Conservation (phyloP, 176 grass and related monocot genomes). For the Luzula sylvatica region DNA sequence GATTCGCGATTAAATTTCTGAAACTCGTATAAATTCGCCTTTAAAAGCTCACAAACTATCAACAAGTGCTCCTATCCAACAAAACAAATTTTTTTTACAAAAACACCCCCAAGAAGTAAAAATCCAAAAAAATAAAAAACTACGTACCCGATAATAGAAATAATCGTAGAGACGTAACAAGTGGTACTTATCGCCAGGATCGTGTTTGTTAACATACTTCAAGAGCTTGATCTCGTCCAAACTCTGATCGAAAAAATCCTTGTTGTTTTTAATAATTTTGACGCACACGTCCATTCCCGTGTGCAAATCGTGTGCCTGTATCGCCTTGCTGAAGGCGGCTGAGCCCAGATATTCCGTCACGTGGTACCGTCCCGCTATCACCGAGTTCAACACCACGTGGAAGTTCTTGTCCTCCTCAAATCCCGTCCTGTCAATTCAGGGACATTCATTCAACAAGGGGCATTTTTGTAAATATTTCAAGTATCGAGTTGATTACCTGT, state of each 20-base stretch:
- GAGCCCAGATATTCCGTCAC: conserved; percentile 96
- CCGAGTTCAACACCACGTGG: conserved; percentile 89
- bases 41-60: conserved; percentile 99
- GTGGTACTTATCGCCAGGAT: conserved; percentile 88
- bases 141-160: conserved; percentile 88
- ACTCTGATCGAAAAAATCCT: conserved; percentile 99
- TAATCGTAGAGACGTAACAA: conserved; percentile 95
- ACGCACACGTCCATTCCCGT: conserved; percentile 99
- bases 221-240: conserved; percentile 99
- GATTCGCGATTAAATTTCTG: conserved; percentile 99
- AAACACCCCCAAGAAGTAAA: neutral
- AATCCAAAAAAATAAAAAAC: conserved; percentile 2
- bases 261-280: conserved; percentile 99
- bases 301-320: conserved; percentile 97
- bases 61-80: conserved; percentile 93
- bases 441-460: no score
- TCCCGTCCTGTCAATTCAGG: conserved; percentile 92
- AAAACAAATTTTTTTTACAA: conserved; percentile 12
- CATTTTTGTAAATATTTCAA: no score
- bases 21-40: conserved; percentile 98
- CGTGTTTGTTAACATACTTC: conserved; percentile 98
- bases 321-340: conserved; percentile 99
- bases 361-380: conserved; percentile 95
- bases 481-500: no score
- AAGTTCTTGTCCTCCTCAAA: conserved; percentile 99